Conservation (phyloP, 768 basidiomycete genomes). For the Naematelia aurantialba region DNA sequence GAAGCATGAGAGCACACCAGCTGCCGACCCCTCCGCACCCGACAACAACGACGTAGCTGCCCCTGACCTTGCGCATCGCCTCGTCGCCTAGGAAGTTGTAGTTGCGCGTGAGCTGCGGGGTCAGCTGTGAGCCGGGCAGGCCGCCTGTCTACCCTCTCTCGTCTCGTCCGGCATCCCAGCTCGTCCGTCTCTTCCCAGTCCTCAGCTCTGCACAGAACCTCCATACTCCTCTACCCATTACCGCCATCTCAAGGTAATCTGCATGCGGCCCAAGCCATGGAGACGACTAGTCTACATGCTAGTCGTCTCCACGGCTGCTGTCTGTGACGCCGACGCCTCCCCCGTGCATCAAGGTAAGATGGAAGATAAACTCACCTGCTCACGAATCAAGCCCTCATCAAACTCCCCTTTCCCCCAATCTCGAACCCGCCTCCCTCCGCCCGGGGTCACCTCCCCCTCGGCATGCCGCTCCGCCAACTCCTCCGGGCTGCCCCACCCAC, state of each 20-base stretch:
- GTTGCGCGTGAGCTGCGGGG: constrained; percentile 81
- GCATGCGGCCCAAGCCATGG: no score
- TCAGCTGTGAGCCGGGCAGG: no score
- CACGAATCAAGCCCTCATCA: constrained; percentile 74
- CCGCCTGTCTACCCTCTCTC: no score
- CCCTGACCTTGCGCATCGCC: constrained; percentile 72
- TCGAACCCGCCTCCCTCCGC: constrained; percentile 18
- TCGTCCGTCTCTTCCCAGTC: no score
- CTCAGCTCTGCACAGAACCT: neutral
- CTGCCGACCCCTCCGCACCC: constrained; percentile 97
- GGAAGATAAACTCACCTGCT: constrained; percentile 55
- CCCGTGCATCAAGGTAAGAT: no score
- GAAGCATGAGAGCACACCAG: constrained; percentile 91
- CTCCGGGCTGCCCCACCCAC: constrained; percentile 26
- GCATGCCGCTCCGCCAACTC: constrained; percentile 29
- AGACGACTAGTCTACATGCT: no score
- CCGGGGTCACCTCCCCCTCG: constrained; percentile 13
- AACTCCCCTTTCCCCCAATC: constrained; percentile 45
- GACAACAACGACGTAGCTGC: constrained; percentile 74
- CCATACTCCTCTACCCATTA: neutral
- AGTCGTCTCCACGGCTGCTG: no score
- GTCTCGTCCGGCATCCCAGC: no score
- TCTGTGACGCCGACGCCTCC: no score
- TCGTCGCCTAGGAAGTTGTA: constrained; percentile 92
- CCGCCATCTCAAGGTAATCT: constrained; percentile 1